These are phyloP conservation scores for Solanum lignicaule DNA, from an alignment of 257 asterid genomes.

Conservation along the genomic window DNA sequence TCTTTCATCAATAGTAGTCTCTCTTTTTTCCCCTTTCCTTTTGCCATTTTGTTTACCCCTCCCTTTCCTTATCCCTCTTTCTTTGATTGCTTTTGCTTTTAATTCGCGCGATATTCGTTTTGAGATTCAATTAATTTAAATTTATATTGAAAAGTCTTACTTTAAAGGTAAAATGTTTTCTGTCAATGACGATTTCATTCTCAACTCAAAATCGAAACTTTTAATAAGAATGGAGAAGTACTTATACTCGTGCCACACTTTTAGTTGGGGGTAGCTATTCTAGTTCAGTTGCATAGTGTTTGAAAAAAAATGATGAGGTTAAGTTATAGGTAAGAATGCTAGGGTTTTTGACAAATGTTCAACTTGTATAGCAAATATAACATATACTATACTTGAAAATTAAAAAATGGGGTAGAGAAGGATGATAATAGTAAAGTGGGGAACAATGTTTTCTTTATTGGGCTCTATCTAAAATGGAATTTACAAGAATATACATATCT, in stretches of 20 bases:
- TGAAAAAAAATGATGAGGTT: not conserved
- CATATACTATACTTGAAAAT: not conserved
- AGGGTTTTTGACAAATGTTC: not conserved
- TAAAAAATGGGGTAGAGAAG: not conserved
- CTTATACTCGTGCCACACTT: not conserved
- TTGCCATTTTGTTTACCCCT: not conserved
- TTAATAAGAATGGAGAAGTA: not conserved
- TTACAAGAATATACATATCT: not conserved
- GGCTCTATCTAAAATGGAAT: not conserved
- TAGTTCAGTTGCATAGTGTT: not conserved
- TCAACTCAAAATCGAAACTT: not conserved
- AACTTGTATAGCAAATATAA: not conserved
- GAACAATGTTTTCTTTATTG: not conserved
- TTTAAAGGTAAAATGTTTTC: not conserved
- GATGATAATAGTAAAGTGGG: not conserved
- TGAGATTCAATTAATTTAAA: not conserved
- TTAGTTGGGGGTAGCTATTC: not conserved
- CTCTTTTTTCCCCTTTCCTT: not conserved
- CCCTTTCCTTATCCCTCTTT: not conserved
- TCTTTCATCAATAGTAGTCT: not conserved
- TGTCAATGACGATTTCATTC: not conserved
- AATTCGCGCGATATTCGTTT: fast-evolving
- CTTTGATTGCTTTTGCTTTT: not conserved
- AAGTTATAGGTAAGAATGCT: not conserved
- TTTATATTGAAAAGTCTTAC: fast-evolving